Evolutionary conservation across 352 stramenopile species (phyloP).

Genomic region (Globisporangium megalacanthum): DNA sequence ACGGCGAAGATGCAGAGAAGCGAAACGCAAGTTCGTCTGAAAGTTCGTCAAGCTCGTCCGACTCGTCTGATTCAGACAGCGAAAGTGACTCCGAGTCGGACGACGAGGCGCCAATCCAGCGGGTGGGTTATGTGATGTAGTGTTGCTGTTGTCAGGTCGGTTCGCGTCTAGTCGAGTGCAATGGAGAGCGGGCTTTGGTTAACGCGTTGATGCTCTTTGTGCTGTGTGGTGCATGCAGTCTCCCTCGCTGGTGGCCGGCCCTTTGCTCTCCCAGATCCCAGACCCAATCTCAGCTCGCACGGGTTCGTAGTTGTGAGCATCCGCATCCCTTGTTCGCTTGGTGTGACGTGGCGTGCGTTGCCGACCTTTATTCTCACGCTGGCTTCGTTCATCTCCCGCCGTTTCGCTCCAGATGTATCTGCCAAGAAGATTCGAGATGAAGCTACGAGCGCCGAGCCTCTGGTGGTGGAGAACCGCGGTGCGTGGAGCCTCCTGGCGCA

Average conservation of each 20-base stretch:
- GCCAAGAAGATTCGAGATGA: conserved; percentile 80
- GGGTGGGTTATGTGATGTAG: conserved; percentile 71
- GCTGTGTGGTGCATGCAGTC: conserved; percentile 29
- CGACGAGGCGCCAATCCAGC: conserved; percentile 66
- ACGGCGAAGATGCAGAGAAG: conserved; percentile 26
- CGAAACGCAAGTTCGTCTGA: conserved; percentile 16
- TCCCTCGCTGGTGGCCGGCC: conserved; percentile 47
- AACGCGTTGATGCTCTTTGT: conserved; percentile 4
- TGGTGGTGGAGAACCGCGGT: conserved; percentile 77
- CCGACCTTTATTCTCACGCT: background rate
- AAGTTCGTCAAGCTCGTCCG: conserved; percentile 69
- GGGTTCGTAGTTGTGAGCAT: conserved; percentile 26
- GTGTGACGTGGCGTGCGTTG: conserved; percentile 1
- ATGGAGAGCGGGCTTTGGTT: conserved; percentile 20
- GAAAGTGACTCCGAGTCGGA: conserved; percentile 81
- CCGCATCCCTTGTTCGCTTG: background rate
- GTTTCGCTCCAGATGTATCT: conserved; percentile 29
- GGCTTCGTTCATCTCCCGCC: background rate
- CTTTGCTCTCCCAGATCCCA: conserved; percentile 43
- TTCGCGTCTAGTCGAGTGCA: conserved; percentile 1
- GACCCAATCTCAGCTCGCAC: conserved; percentile 25
- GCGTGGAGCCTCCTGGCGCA: conserved; percentile 82
- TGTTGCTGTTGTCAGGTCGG: background rate
- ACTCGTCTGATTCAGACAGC: conserved; percentile 80
- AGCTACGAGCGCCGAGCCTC: conserved; percentile 43